Evolutionary conservation across 2,329 filamentous ascomycete genomes (phyloP).

Genomic region (Lecanosticta acicola): DNA sequence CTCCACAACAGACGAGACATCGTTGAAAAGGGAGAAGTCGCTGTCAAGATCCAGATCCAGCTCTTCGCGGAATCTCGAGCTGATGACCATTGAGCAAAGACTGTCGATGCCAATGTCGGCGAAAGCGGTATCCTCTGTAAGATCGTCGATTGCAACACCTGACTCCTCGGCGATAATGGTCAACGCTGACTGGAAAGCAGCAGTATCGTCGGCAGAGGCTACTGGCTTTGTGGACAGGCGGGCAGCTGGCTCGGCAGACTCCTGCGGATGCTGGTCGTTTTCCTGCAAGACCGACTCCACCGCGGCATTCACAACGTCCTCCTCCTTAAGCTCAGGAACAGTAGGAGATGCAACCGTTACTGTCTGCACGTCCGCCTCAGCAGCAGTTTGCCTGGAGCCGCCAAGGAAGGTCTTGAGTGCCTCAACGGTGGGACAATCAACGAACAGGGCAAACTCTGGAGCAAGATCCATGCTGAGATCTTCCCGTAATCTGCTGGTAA

Average conservation of each 20-base stretch:
- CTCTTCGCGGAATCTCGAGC: slow-evolving; percentile 10
- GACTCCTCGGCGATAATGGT: slow-evolving; percentile 17
- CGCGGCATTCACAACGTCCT: too few species aligned
- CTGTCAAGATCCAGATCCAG: slow-evolving; percentile 16
- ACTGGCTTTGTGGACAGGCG: too few species aligned
- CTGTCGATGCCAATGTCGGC: slow-evolving; percentile 24
- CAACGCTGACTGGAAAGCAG: too few species aligned
- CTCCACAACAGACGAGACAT: too few species aligned
- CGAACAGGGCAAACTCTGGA: slow-evolving; percentile 7
- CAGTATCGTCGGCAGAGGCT: too few species aligned
- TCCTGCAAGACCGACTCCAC: too few species aligned
- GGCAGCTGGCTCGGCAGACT: too few species aligned
- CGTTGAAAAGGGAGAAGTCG: background rate
- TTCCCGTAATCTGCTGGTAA: slow-evolving; percentile 23
- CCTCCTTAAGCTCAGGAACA: too few species aligned
- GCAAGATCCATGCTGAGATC: slow-evolving; percentile 23
- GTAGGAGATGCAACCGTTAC: too few species aligned
- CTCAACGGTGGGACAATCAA: slow-evolving; percentile 1
- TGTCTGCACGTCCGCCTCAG: too few species aligned
- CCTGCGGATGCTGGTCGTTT: too few species aligned
- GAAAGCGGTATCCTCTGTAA: slow-evolving; percentile 16
- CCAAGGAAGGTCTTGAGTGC: background rate
- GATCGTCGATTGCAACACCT: slow-evolving; percentile 10
- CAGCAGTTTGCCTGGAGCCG: too few species aligned
- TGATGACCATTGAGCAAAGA: slow-evolving; percentile 21